phyloP scores from a whole-genome alignment of 169 alveolate genomes.

The Plasmodium adleri region DNA sequence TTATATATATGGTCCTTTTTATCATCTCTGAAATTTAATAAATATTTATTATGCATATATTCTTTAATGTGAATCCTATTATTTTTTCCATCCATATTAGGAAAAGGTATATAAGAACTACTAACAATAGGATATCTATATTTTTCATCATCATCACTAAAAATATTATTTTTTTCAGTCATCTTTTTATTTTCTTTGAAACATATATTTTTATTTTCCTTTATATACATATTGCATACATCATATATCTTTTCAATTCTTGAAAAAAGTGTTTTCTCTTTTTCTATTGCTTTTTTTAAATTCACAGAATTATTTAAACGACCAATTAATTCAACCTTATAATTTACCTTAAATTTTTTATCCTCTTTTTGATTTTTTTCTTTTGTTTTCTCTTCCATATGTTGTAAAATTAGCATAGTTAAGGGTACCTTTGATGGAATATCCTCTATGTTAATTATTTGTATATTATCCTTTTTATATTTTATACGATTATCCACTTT shows the following conservation, averaged over 20 bases:
- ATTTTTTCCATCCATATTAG: constrained; percentile 5
- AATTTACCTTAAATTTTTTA: constrained; percentile 30
- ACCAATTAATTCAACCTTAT: constrained; percentile 48
- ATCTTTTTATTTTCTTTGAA: too few relatives aligned
- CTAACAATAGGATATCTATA: too few relatives aligned
- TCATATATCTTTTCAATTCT: constrained; percentile 52
- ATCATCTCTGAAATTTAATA: too few relatives aligned
- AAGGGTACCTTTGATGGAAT: constrained; percentile 44
- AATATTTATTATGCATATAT: too few relatives aligned
- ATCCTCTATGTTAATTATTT: constrained; percentile 26
- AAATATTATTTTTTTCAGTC: too few relatives aligned
- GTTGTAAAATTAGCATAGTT: constrained; percentile 55
- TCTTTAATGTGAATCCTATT: too few relatives aligned
- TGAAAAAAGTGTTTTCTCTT: constrained; percentile 53
- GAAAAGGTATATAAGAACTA: constrained; percentile 31
- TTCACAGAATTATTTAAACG: constrained; percentile 8
- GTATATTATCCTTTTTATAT: background rate
- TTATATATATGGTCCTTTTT: too few relatives aligned
- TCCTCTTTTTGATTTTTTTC: background rate
- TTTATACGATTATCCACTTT: background rate
- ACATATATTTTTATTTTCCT: background rate
- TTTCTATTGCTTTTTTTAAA: constrained; percentile 19
- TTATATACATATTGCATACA: constrained; percentile 22
- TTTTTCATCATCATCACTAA: too few relatives aligned
- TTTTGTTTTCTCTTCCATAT: constrained; percentile 22